phyloP scores from a whole-genome alignment of 2,329 filamentous ascomycete genomes.

The Calonectria naviculata region DNA sequence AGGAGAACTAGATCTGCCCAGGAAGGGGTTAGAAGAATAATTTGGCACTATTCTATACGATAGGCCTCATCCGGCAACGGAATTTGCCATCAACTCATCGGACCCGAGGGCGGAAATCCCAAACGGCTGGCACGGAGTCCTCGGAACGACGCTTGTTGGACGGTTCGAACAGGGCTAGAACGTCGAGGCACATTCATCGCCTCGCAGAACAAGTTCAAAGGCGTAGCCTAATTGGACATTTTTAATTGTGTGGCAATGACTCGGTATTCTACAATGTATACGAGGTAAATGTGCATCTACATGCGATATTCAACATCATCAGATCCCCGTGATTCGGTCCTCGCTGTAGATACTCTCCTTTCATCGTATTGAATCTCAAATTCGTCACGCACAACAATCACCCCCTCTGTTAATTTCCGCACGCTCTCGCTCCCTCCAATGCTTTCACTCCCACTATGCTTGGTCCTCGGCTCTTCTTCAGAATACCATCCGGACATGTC shows the following conservation, averaged over 20 bases:
- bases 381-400: constrained; percentile 33
- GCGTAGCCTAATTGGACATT: background rate
- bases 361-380: constrained; percentile 39
- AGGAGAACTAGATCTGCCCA: background rate
- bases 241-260: background rate
- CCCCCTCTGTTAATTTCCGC: constrained; percentile 35
- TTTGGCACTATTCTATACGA: background rate
- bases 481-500: constrained; percentile 28
- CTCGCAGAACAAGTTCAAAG: background rate
- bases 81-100: background rate
- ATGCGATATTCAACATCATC: constrained; percentile 28
- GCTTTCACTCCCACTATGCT: constrained; percentile 20
- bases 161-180: background rate
- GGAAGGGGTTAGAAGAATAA: background rate
- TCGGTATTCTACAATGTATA: background rate
- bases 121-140: background rate
- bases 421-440: constrained; percentile 35
- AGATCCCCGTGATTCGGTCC: constrained; percentile 31
- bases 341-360: constrained; percentile 17
- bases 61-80: background rate
- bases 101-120: background rate
- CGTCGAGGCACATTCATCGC: background rate
- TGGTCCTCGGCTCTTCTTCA: constrained; percentile 14
- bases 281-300: constrained; percentile 2
- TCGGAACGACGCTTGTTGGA: background rate